A percentile compares a stretch with the other conserved stretches of the same genome.
Conservation (phyloP, 257 asterid genomes). For the Nyctanthes arbortristis region DNA sequence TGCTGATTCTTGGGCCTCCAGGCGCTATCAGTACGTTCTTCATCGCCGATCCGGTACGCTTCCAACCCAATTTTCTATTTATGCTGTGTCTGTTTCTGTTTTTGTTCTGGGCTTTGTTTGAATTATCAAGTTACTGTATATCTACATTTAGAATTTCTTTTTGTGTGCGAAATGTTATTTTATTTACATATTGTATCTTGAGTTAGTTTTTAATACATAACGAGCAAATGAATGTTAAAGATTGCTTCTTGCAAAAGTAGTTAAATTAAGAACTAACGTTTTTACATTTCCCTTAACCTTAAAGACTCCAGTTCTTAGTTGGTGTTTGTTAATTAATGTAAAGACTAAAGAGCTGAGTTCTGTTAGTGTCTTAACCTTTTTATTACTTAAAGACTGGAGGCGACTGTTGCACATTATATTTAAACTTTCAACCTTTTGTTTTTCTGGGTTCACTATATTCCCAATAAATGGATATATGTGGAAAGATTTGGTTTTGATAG, state of each 20-base stretch:
- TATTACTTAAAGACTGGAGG: background rate
- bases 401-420: background rate
- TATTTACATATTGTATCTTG: background rate
- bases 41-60: slow-evolving; percentile 67
- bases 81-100: background rate
- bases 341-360: slow-evolving; percentile 21
- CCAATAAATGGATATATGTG: background rate
- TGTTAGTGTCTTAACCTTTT: background rate
- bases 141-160: background rate
- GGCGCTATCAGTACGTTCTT: slow-evolving; percentile 57
- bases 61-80: slow-evolving; percentile 4
- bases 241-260: background rate
- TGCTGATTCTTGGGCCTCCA: slow-evolving; percentile 60
- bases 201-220: background rate
- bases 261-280: background rate
- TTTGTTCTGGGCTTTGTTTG: slow-evolving; percentile 10
- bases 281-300: background rate
- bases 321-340: background rate
- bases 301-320: background rate
- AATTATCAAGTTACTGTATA: slow-evolving; percentile 7
- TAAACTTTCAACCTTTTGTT: background rate
- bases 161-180: background rate
- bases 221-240: background rate
- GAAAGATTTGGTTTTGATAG: slow-evolving; percentile 20
- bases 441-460: slow-evolving; percentile 9